Evolutionary conservation across 192 early-diverging fungal genomes (phyloP).

Genomic region (Phlyctochytrium arcticum): DNA sequence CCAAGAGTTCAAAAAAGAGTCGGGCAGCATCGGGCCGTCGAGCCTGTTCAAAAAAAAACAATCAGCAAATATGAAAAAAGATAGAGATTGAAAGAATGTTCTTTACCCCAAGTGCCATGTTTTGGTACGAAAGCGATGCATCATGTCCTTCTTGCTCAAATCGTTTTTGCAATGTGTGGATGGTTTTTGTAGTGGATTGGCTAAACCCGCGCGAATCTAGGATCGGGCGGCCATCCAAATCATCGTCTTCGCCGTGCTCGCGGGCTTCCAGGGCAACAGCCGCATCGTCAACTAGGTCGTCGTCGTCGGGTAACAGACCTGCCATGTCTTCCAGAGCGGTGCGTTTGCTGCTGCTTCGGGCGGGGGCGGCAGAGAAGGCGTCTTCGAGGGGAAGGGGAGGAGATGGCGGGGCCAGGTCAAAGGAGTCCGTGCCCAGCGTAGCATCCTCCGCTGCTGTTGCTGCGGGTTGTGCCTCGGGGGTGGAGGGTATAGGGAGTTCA

Average conservation of each 20-base stretch:
- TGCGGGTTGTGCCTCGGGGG: no score
- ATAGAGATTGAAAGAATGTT: no score
- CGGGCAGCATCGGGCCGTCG: conserved; percentile 66
- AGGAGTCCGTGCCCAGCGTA: no score
- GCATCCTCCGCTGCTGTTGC: no score
- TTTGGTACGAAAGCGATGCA: conserved; percentile 5
- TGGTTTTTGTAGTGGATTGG: conserved; percentile 22
- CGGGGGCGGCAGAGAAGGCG: no score
- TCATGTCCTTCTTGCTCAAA: conserved; percentile 24
- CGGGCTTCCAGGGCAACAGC: not conserved
- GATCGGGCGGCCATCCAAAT: not conserved
- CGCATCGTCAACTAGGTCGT: not conserved
- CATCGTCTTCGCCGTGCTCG: not conserved
- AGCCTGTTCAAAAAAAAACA: not conserved
- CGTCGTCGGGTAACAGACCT: not conserved
- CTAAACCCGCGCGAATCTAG: conserved; percentile 21
- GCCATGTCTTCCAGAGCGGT: not conserved
- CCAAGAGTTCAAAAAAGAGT: conserved; percentile 90
- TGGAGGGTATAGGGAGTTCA: no score
- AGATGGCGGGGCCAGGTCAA: no score
- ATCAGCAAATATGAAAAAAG: no score
- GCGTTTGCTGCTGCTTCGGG: no score
- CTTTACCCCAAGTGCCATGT: no score
- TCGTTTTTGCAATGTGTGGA: conserved; percentile 27
- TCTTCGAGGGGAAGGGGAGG: no score